These are phyloP conservation scores for Mycena polygramma DNA, from an alignment of 768 basidiomycete species.

Conservation along the genomic window DNA sequence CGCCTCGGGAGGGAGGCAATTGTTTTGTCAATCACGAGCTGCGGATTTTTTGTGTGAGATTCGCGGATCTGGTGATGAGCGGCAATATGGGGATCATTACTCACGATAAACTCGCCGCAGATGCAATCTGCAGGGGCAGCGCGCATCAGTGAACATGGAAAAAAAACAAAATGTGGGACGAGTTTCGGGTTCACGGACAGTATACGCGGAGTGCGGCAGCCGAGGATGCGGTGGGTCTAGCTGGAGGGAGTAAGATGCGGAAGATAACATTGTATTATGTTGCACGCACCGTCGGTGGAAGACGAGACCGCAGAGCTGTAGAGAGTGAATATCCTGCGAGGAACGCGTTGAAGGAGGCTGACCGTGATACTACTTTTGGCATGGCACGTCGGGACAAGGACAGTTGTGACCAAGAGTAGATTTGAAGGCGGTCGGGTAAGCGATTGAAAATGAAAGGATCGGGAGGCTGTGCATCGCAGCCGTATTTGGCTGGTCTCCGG, in stretches of 20 bases:
- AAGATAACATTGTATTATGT: not conserved
- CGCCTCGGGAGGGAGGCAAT: slow-evolving; percentile 77
- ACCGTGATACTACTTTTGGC: slow-evolving; percentile 94
- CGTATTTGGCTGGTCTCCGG: not conserved
- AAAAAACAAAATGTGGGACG: slow-evolving; percentile 18
- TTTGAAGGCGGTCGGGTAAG: not conserved
- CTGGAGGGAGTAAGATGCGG: slow-evolving; percentile 51
- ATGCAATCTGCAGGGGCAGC: slow-evolving; percentile 72
- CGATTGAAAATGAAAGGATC: not conserved
- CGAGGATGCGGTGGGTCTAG: slow-evolving; percentile 84
- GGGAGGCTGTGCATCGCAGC: not conserved
- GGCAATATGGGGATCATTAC: slow-evolving; percentile 44
- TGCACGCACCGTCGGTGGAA: slow-evolving; percentile 79
- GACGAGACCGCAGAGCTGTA: slow-evolving; percentile 76
- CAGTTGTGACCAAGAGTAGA: slow-evolving; percentile 22
- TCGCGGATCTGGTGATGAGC: not conserved
- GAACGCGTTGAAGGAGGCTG: slow-evolving; percentile 39
- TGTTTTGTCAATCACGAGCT: slow-evolving; percentile 88
- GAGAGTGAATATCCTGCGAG: not conserved
- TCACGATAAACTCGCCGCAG: slow-evolving; percentile 88
- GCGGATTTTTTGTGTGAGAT: not conserved
- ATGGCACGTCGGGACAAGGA: slow-evolving; percentile 53
- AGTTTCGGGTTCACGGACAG: slow-evolving; percentile 62
- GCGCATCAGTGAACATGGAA: slow-evolving; percentile 22
- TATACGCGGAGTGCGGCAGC: slow-evolving; percentile 84